Conservation (phyloP, 371 early-diverging fungal species). For the Phascolomyces articulosus region DNA sequence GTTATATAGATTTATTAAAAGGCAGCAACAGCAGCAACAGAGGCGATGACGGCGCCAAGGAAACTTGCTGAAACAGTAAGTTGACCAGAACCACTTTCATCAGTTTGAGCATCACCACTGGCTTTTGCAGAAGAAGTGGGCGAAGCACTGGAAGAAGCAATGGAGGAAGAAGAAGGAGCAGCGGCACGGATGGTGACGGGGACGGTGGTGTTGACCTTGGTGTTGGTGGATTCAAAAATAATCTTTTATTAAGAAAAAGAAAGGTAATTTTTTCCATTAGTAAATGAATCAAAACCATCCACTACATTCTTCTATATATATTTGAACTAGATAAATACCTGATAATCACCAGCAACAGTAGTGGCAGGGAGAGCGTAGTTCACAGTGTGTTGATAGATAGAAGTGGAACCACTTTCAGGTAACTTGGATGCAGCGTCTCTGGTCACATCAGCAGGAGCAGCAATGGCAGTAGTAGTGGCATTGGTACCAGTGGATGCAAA, state of each 20-base stretch:
- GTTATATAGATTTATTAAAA: constrained; percentile 1
- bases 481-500: constrained; percentile 23
- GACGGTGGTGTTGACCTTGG: constrained; percentile 36
- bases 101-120: not conserved
- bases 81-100: not conserved
- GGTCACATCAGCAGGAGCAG: constrained; percentile 6
- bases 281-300: too few species aligned
- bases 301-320: too few species aligned
- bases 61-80: not conserved
- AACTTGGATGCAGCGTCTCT: not conserved
- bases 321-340: too few species aligned
- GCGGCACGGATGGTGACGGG: constrained; percentile 42
- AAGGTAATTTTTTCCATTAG: not conserved
- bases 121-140: not conserved
- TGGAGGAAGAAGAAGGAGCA: constrained; percentile 10
- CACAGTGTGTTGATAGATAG: constrained; percentile 14
- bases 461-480: constrained; percentile 10
- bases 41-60: not conserved
- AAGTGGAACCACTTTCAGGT: constrained; percentile 1
- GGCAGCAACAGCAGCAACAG: not conserved
- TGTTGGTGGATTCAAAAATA: constrained; percentile 33
- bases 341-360: constrained; percentile 35
- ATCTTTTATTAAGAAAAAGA: constrained; percentile 13
- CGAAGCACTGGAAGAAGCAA: constrained; percentile 4
- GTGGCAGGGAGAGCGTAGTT: constrained; percentile 38